Base-by-base conservation (phyloP, 495 filamentous ascomycete species). In the Hapsidospora chrysogenum region DNA sequence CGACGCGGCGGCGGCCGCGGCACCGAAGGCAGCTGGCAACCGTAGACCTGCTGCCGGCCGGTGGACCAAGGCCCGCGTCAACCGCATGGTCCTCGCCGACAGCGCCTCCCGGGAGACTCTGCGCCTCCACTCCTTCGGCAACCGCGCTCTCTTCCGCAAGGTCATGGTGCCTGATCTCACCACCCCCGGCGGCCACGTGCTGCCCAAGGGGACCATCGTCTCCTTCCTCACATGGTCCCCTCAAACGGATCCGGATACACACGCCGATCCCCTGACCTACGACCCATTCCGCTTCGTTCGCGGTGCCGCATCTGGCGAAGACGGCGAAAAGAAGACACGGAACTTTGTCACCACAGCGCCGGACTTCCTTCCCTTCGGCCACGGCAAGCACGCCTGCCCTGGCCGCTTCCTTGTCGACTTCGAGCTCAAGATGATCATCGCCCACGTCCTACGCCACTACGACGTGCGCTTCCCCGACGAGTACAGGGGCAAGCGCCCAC, bases 361-460 rank as follows among this genome's bases (percentile, higher is more conserved):
- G n/a, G n/a, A n/a, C n/a, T n/a, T n/a, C 34, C 39, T 71, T 27
- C 54, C 57, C 34, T 74, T 72, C 38, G 69, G 70, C 2, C 41
- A 57, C 11, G 70, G 70, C n/a, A 56, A 50, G 31, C 60, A 68
- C 45, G 63, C 61, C 4, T 72, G 68, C 36, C 64, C 66, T 3
- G 66, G 66, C 11, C 51, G 66, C 14, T 71, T 68, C 50, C 64
- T 71, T 50, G 64, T 59, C 9, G 46, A 40, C 14, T 42, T 61
- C 46, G 57, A 63, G 46, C 56, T 71, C 38, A 67, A 71, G 51
- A 35, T 66, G 31, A 40, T 62, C 2, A 43, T 72, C 4, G 41
- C 51, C 5, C 40, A 47, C 37, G 43, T 67, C 1, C 29, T 71
- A 8, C 29, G 63, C 23, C 48, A 53, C 36, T 71, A 66, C 47